Evolutionary conservation across 768 basidiomycete genomes (phyloP).

Genomic region (Lactarius deliciosus): DNA sequence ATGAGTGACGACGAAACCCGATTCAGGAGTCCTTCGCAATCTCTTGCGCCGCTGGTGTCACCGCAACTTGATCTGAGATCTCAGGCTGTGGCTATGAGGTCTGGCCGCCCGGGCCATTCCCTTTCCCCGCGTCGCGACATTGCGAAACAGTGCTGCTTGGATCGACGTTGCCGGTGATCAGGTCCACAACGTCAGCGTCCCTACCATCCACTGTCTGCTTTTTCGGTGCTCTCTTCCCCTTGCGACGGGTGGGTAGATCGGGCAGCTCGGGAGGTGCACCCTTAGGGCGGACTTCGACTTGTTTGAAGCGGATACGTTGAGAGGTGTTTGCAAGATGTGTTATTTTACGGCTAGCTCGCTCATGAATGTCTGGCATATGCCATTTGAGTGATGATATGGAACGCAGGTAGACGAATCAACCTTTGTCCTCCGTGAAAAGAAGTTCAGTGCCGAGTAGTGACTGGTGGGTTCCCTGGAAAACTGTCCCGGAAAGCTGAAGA

Average conservation of each 20-base stretch:
- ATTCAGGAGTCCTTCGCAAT: not conserved
- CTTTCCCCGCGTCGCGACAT: constrained; percentile 4
- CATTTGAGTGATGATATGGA: not conserved
- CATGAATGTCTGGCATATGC: constrained; percentile 41
- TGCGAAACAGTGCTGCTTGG: not conserved
- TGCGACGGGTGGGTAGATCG: not conserved
- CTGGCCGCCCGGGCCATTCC: not conserved
- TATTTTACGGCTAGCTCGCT: constrained; percentile 51
- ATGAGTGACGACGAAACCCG: not conserved
- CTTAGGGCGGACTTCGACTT: constrained; percentile 58
- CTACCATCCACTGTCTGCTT: constrained; percentile 4
- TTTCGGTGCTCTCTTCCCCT: constrained; percentile 10
- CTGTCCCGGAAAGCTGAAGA: constrained; percentile 72
- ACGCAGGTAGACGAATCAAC: constrained; percentile 34
- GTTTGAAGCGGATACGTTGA: constrained; percentile 69
- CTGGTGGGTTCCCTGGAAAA: constrained; percentile 70
- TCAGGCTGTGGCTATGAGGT: not conserved
- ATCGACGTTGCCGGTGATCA: constrained; percentile 20
- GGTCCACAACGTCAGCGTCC: constrained; percentile 12
- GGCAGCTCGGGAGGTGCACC: constrained; percentile 9
- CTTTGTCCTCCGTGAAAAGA: constrained; percentile 68
- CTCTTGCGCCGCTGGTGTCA: not conserved
- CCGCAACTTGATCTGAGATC: not conserved
- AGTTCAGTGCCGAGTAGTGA: constrained; percentile 72
- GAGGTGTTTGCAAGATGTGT: constrained; percentile 60